Percentiles rank a stretch among this genome's conserved stretches.
phyloP scores from a whole-genome alignment of 805 yeast species.

The Lipomyces yamadae region DNA sequence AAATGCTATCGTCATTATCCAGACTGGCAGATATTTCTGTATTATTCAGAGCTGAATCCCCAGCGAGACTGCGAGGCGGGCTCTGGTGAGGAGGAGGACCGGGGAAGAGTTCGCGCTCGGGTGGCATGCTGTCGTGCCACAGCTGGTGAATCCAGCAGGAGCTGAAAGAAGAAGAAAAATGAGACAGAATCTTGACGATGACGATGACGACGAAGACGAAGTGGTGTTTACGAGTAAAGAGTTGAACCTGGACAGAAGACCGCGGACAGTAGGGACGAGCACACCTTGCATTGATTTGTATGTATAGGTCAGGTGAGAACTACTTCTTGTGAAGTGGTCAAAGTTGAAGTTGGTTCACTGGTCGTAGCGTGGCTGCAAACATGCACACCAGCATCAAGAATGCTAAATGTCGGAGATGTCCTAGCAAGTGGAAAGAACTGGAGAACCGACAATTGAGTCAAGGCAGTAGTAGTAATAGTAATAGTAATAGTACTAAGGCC shows the following conservation, averaged over 20 bases:
- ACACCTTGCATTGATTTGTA: neutral
- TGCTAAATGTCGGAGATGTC: no score
- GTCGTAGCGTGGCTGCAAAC: no score
- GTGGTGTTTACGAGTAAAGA: neutral
- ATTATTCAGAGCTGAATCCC: neutral
- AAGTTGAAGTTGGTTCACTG: no score
- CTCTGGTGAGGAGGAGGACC: neutral
- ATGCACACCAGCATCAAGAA: no score
- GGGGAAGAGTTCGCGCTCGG: neutral
- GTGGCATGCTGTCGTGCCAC: neutral
- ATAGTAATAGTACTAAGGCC: no score
- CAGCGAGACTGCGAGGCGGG: neutral
- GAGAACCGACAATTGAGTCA: no score
- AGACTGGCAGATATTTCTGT: neutral
- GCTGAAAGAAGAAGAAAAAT: slow-evolving; percentile 7
- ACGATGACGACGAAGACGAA: slow-evolving; percentile 4
- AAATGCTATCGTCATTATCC: neutral
- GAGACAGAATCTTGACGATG: slow-evolving; percentile 9
- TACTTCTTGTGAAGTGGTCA: neutral
- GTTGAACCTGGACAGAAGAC: neutral
- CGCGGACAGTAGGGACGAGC: neutral
- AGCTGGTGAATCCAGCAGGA: neutral
- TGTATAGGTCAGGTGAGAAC: neutral
- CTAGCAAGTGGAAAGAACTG: no score
- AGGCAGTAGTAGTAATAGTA: no score